A percentile compares a stretch with the other conserved stretches of the same genome.
These are phyloP conservation scores for Pneumocystis carinii DNA, from an alignment of 1,139 yeast genomes.

Conservation along the genomic window DNA sequence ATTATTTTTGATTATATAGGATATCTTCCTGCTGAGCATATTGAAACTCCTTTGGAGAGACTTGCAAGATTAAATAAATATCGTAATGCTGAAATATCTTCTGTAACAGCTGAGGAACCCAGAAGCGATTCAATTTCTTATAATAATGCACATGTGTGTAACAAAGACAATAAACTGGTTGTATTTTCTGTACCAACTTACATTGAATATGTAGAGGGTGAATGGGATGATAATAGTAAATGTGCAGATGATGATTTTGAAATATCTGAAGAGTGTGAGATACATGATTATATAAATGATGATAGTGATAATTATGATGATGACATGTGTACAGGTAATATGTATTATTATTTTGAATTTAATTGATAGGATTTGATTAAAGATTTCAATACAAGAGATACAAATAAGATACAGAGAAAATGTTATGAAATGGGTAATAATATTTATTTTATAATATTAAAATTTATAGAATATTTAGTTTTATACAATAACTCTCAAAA, in stretches of 20 bases:
- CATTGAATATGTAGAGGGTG: constrained; percentile 6
- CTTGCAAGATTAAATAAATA: constrained; percentile 84
- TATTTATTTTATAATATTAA: neutral
- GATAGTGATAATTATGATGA: neutral
- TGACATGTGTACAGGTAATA: neutral
- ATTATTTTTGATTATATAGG: constrained; percentile 44
- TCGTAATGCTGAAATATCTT: constrained; percentile 60
- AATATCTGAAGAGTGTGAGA: neutral
- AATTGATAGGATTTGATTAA: neutral
- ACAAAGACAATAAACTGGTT: constrained; percentile 3
- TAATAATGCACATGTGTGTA: constrained; percentile 2
- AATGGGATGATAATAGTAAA: constrained; percentile 3
- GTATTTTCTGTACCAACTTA: constrained; percentile 6
- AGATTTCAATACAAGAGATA: neutral
- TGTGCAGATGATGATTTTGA: neutral
- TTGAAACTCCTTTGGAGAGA: constrained; percentile 83
- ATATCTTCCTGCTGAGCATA: constrained; percentile 90
- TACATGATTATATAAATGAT: neutral
- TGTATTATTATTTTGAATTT: neutral
- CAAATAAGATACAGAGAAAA: neutral
- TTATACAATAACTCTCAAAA: neutral
- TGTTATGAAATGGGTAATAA: neutral
- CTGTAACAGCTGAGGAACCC: constrained; percentile 27
- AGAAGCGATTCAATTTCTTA: neutral
- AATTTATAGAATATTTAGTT: neutral